Base-by-base conservation (phyloP, 192 early-diverging fungal genomes). In the Dispira parvispora region DNA sequence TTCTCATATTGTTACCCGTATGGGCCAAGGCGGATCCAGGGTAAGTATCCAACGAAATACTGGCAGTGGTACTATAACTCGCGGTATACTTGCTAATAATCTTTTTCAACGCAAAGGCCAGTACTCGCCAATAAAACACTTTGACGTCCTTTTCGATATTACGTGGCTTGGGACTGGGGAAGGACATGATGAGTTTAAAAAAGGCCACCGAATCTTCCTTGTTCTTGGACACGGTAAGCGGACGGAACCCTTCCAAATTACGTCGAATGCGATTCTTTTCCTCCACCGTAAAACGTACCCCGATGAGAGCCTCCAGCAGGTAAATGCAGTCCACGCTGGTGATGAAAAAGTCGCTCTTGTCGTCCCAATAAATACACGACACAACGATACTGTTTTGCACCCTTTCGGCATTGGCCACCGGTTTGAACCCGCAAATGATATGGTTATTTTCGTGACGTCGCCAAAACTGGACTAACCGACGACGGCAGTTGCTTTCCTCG, bases 141-240 rank as follows among this genome's bases (percentile, higher is more conserved):
- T 91, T 91, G 74, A 91, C 81, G 61, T 91, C 87, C 70, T 91
- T 91, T 73, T 88, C 87, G 63, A 88, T 89, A 75, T 89, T 89
- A 43, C 89, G 74, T 20, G 89, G 89, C 67, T 84, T 87, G 44
- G 89, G 87, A 65, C 86, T 82, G 0, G 83, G 81, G 63, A 86
- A 91, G 16, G 76, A 74, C 89, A 91, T 91, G 67, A 91, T 86
- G 63, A 83, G 68, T 68, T 80, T 84, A 73, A 86, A 91, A 66
- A 91, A 88, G n/a, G 80, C 81, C 9, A 78, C 77, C 43, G 81
- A 83, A n/a, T 88, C 82, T 3, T 81, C 69, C 67, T 87, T 86
- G 64, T 80, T 81, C 68, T 88, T 88, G 67, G 82, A 82, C 43
- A 88, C 82, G 0, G 89, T 91, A 43, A 81, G 68, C 0, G 89